These are phyloP conservation scores for Maudiozyma serrabonitensis DNA, from an alignment of 805 yeast species.

Conservation along the genomic window DNA sequence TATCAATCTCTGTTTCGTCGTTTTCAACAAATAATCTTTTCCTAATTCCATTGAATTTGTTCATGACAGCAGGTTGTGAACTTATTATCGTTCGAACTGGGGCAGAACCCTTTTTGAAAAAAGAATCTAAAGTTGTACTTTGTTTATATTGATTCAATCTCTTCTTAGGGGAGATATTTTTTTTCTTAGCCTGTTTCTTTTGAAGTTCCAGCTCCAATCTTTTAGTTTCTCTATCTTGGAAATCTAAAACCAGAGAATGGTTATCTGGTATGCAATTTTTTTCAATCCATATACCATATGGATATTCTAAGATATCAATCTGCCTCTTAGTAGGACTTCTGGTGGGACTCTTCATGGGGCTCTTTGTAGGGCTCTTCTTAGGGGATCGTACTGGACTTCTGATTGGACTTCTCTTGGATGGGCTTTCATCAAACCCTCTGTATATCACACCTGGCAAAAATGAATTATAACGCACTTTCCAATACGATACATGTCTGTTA, in stretches of 20 bases:
- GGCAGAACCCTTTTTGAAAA: conserved; percentile 1
- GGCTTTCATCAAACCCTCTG: too few species aligned
- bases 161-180: conserved; percentile 6
- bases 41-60: conserved; percentile 1
- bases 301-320: conserved; percentile 8
- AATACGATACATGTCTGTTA: conserved; percentile 5
- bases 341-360: conserved; percentile 1
- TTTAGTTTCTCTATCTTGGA: conserved; percentile 2
- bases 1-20: conserved; percentile 1
- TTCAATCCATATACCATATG: conserved; percentile 17
- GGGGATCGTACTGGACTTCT: background rate
- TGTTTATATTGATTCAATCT: conserved; percentile 8
- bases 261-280: conserved; percentile 13
- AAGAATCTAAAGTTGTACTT: conserved; percentile 19
- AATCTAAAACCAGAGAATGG: conserved; percentile 11
- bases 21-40: conserved; percentile 20
- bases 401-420: background rate
- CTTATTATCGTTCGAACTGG: background rate
- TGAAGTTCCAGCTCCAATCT: background rate
- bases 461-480: conserved; percentile 19
- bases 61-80: background rate
- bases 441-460: conserved; percentile 7
- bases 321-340: conserved; percentile 16
- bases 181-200: background rate
- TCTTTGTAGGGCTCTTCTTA: background rate